Percentiles rank a stretch among this genome's conserved stretches.
Conservation (phyloP, 2,329 filamentous ascomycete species). For the Teratosphaeria nubilosa region DNA sequence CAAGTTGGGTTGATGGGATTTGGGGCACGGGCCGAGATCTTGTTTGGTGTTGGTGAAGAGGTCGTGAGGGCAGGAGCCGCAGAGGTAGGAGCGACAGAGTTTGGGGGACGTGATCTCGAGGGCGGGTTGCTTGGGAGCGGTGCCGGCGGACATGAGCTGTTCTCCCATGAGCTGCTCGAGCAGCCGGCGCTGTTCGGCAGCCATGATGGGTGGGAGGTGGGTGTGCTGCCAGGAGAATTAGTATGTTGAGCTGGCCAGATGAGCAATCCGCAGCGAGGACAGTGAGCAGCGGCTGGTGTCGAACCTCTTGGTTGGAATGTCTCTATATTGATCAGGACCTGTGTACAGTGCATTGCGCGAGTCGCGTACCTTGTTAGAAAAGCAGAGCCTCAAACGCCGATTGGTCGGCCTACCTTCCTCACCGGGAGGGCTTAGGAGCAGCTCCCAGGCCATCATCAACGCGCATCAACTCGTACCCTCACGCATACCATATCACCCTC, state of each 20-base stretch:
- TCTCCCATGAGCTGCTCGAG: slow-evolving; percentile 82
- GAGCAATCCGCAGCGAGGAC: neutral
- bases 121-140: slow-evolving; percentile 64
- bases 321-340: neutral
- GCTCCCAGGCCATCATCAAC: neutral
- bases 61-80: slow-evolving; percentile 90
- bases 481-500: neutral
- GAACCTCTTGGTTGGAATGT: neutral
- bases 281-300: neutral
- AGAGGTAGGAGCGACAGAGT: slow-evolving; percentile 89
- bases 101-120: slow-evolving; percentile 84
- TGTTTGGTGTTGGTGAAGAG: slow-evolving; percentile 99
- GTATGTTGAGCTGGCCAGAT: neutral
- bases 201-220: slow-evolving; percentile 48
- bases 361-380: neutral
- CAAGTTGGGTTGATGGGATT: slow-evolving; percentile 77
- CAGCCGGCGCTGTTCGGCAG: slow-evolving; percentile 94
- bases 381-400: neutral
- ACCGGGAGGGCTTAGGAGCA: neutral
- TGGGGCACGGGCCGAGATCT: slow-evolving; percentile 81
- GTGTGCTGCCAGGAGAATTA: neutral
- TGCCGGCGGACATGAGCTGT: slow-evolving; percentile 60
- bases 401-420: neutral
- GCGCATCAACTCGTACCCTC: neutral
- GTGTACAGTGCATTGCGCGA: neutral